Evolutionary conservation across 1,284 basidiomycete genomes (phyloP).

Genomic region (Caloboletus firmus): DNA sequence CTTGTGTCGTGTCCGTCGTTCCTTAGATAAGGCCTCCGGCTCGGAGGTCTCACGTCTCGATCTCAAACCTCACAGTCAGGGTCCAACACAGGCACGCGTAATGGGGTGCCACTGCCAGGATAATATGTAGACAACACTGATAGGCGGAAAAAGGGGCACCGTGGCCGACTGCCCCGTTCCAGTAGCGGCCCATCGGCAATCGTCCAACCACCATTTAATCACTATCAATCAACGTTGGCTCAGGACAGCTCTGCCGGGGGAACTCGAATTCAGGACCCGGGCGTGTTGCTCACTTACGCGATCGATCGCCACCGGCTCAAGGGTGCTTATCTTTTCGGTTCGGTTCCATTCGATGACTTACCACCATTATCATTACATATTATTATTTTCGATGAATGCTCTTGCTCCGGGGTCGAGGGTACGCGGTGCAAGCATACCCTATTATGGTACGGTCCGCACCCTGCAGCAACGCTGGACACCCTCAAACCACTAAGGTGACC

Average conservation of each 20-base stretch:
- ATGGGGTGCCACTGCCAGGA: too few species aligned
- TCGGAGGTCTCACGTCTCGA: neutral
- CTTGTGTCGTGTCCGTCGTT: neutral
- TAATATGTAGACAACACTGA: too few species aligned
- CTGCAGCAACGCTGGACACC: neutral
- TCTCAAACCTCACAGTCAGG: neutral
- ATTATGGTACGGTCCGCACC: neutral
- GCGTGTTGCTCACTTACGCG: neutral
- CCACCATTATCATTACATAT: too few species aligned
- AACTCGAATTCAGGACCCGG: neutral
- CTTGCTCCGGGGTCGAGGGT: neutral
- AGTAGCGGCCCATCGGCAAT: too few species aligned
- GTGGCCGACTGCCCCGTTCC: too few species aligned
- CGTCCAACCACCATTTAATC: too few species aligned
- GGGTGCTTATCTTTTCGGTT: neutral
- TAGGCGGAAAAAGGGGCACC: neutral
- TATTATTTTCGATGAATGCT: neutral
- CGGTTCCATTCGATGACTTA: too few species aligned
- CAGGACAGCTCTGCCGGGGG: neutral
- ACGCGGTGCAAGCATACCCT: neutral
- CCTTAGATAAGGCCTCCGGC: neutral
- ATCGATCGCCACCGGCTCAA: constrained; percentile 3
- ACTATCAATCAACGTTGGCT: neutral
- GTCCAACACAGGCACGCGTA: neutral
- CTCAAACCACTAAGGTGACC: neutral